Evolutionary conservation across 2,329 filamentous ascomycete species (phyloP).

Genomic region (Nigrograna mackinnonii): DNA sequence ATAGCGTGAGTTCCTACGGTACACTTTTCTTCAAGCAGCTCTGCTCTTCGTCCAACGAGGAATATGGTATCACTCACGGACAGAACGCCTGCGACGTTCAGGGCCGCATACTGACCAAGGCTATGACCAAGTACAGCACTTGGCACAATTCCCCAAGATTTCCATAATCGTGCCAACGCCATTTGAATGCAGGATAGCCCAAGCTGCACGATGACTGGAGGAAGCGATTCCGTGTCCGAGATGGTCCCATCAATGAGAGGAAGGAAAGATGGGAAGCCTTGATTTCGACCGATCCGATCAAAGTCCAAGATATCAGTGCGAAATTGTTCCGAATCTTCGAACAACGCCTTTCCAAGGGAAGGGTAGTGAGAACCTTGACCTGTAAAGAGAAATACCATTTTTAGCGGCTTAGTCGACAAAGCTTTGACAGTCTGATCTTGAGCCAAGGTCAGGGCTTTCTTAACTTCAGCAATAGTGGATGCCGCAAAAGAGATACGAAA

Average conservation of each 20-base stretch:
- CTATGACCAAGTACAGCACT: slow-evolving; percentile 25
- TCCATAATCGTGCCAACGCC: slow-evolving; percentile 17
- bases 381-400: slow-evolving; percentile 44
- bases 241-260: slow-evolving; percentile 11
- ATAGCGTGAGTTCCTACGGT: slow-evolving; percentile 30
- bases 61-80: slow-evolving; percentile 35
- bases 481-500: slow-evolving; percentile 12
- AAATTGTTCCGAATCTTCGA: slow-evolving; percentile 26
- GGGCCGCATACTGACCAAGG: slow-evolving; percentile 46
- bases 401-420: slow-evolving; percentile 11
- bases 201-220: slow-evolving; percentile 36
- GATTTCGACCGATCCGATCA: slow-evolving; percentile 26
- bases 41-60: slow-evolving; percentile 38
- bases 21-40: slow-evolving; percentile 27
- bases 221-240: slow-evolving; percentile 5
- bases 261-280: slow-evolving; percentile 36
- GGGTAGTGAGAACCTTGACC: slow-evolving; percentile 39
- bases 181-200: slow-evolving; percentile 47
- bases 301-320: slow-evolving; percentile 28
- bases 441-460: slow-evolving; percentile 4
- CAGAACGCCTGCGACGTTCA: slow-evolving; percentile 39
- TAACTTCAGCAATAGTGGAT: slow-evolving; percentile 3
- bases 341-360: slow-evolving; percentile 16
- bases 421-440: slow-evolving; percentile 8
- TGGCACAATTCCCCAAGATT: slow-evolving; percentile 14